These are phyloP conservation scores for Atkinsonella texensis DNA, from an alignment of 2,329 filamentous ascomycete species.

Conservation along the genomic window DNA sequence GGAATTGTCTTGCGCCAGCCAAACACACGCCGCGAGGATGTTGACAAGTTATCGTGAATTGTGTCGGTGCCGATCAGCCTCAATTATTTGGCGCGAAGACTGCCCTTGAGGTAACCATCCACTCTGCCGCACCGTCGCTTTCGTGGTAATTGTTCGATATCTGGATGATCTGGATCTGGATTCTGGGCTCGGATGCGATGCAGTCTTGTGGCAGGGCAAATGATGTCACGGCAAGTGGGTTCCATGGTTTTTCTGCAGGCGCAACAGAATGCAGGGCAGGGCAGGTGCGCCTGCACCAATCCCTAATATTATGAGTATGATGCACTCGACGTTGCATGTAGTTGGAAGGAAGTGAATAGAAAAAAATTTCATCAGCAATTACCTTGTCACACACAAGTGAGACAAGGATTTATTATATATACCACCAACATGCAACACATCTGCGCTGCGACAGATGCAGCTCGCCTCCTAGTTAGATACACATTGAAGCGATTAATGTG, in stretches of 20 bases:
- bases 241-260: background rate
- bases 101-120: background rate
- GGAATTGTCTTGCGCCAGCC: background rate
- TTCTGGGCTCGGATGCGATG: background rate
- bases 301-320: too few species aligned
- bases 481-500: too few species aligned
- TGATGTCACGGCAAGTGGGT: conserved; percentile 3
- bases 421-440: too few species aligned
- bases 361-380: too few species aligned
- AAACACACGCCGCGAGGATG: background rate
- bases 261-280: too few species aligned
- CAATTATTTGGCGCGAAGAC: background rate
- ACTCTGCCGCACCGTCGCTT: background rate
- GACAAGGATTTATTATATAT: too few species aligned
- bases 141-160: background rate
- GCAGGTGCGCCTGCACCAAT: too few species aligned
- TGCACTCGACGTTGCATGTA: too few species aligned
- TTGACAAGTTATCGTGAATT: background rate
- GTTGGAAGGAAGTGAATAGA: too few species aligned
- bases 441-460: too few species aligned
- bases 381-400: too few species aligned
- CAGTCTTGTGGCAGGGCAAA: background rate
- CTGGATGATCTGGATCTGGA: background rate
- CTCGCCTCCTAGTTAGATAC: too few species aligned
- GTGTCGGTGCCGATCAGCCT: background rate